phyloP scores from a whole-genome alignment of 371 early-diverging fungal species.

The Neoconidiobolus thromboides region DNA sequence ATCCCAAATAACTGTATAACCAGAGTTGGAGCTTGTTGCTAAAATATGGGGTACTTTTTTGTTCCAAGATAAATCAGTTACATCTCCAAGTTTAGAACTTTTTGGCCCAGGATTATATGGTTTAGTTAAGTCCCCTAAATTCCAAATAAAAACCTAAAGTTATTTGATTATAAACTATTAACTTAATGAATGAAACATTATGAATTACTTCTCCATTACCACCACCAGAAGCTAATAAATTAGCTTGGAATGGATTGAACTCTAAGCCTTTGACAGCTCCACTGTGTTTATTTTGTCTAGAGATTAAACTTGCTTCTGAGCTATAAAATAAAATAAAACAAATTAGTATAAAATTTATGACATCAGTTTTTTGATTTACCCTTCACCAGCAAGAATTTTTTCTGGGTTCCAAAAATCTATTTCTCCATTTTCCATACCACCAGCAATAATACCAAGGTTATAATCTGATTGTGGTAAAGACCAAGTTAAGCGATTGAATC shows the following conservation, averaged over 20 bases:
- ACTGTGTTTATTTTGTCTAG: slow-evolving; percentile 50
- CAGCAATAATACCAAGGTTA: slow-evolving; percentile 70
- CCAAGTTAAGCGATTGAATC: slow-evolving; percentile 87
- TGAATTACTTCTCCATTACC: slow-evolving; percentile 65
- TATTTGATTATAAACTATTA: neutral
- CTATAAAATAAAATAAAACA: slow-evolving; percentile 6
- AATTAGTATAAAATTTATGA: slow-evolving; percentile 2
- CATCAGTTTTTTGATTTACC: slow-evolving; percentile 14
- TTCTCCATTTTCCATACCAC: slow-evolving; percentile 90
- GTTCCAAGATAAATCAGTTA: slow-evolving; percentile 86
- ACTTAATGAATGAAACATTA: neutral
- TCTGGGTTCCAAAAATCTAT: slow-evolving; percentile 74
- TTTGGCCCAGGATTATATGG: slow-evolving; percentile 77
- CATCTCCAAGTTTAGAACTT: slow-evolving; percentile 65
- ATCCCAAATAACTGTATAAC: slow-evolving; percentile 91
- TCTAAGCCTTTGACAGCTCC: slow-evolving; percentile 84
- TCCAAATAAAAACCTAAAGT: slow-evolving; percentile 77
- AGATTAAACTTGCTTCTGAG: slow-evolving; percentile 30
- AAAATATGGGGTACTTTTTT: slow-evolving; percentile 82
- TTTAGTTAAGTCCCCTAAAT: slow-evolving; percentile 59
- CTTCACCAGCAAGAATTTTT: slow-evolving; percentile 38
- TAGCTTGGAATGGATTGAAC: slow-evolving; percentile 71
- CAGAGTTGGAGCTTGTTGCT: slow-evolving; percentile 75
- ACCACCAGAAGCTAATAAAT: slow-evolving; percentile 79
- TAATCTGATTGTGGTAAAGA: slow-evolving; percentile 27